phyloP scores from a whole-genome alignment of 1,284 basidiomycete genomes.

The Apiotrichum brassicae region DNA sequence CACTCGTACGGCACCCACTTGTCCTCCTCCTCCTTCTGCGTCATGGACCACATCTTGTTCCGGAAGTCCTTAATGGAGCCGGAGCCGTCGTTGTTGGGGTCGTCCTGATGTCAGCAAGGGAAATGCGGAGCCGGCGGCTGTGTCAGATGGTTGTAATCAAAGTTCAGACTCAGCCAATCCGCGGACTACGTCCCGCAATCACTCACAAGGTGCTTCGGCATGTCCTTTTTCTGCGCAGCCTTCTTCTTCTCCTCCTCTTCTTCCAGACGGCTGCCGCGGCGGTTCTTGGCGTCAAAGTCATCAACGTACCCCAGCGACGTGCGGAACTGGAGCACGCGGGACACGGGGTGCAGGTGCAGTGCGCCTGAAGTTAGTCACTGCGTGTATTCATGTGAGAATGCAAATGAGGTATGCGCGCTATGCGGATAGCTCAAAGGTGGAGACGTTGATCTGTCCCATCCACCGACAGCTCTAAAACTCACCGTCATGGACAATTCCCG shows the following conservation, averaged over 20 bases:
- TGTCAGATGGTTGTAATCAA: background rate
- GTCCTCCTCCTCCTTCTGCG: slow-evolving; percentile 37
- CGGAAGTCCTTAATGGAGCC: slow-evolving; percentile 45
- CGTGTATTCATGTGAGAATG: too few relatives aligned
- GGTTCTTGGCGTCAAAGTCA: slow-evolving; percentile 27
- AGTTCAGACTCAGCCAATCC: too few relatives aligned
- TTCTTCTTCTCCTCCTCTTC: slow-evolving; percentile 31
- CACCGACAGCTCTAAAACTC: too few relatives aligned
- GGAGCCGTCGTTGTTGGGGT: slow-evolving; percentile 41
- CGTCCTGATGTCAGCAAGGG: slow-evolving; percentile 16
- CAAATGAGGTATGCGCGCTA: too few relatives aligned
- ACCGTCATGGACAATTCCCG: slow-evolving; percentile 41
- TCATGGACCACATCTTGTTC: slow-evolving; percentile 41
- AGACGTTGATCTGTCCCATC: too few relatives aligned
- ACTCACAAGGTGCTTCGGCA: slow-evolving; percentile 14
- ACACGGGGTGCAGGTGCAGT: slow-evolving; percentile 41
- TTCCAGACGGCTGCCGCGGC: slow-evolving; percentile 11
- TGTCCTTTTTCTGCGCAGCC: slow-evolving; percentile 16
- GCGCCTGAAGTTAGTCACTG: slow-evolving; percentile 31
- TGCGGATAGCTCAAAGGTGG: too few relatives aligned
- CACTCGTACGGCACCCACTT: slow-evolving; percentile 41
- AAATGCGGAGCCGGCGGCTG: background rate
- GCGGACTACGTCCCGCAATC: too few relatives aligned
- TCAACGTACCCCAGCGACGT: slow-evolving; percentile 41
- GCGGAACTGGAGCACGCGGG: slow-evolving; percentile 38